phyloP scores from a whole-genome alignment of 2,329 filamentous ascomycete species.

The Thermoascus crustaceus region DNA sequence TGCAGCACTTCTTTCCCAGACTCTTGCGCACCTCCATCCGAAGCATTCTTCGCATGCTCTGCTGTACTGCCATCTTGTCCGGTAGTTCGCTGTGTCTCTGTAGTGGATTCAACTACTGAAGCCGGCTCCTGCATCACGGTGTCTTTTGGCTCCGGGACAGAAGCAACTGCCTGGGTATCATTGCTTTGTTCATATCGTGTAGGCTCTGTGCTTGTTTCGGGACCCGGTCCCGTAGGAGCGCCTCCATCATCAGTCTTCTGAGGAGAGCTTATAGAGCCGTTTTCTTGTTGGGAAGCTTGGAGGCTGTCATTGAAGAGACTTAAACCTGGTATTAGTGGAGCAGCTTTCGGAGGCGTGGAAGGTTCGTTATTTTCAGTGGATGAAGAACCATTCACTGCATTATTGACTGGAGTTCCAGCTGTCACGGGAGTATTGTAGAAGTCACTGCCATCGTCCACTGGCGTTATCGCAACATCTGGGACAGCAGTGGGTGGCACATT shows the following conservation, averaged over 20 bases:
- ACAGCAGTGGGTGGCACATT: constrained; percentile 22
- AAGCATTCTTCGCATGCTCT: not conserved
- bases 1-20: not conserved
- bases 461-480: constrained; percentile 13
- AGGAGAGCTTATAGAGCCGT: constrained; percentile 4
- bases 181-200: too few relatives aligned
- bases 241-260: constrained; percentile 2
- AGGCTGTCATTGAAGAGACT: constrained; percentile 22
- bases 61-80: too few relatives aligned
- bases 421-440: constrained; percentile 34
- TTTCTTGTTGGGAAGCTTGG: constrained; percentile 8
- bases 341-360: constrained; percentile 11
- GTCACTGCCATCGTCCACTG: constrained; percentile 31
- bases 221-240: too few relatives aligned
- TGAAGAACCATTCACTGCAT: constrained; percentile 5
- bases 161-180: too few relatives aligned
- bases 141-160: too few relatives aligned
- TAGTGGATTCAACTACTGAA: too few relatives aligned
- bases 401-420: constrained; percentile 20
- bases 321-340: constrained; percentile 28
- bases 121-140: too few relatives aligned
- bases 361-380: constrained; percentile 9
- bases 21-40: not conserved
- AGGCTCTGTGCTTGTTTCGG: too few relatives aligned
- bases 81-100: too few relatives aligned